Percentiles rank a stretch among this genome's conserved stretches.
Conservation (phyloP, 768 basidiomycete genomes). For the Hydnomerulius pinastri region DNA sequence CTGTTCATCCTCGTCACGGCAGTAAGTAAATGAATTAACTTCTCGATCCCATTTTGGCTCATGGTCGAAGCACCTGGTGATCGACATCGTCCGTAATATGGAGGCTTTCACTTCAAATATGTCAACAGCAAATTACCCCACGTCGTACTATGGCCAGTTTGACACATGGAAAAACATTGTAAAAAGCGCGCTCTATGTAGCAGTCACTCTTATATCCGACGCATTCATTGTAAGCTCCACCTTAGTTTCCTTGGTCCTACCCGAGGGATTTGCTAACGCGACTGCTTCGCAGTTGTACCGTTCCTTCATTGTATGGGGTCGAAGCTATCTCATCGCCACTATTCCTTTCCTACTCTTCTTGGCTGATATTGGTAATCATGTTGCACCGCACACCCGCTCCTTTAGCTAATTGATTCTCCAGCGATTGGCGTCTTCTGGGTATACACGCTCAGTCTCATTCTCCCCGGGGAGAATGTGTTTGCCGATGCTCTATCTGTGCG, state of each 20-base stretch:
- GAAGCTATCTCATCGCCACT: slow-evolving; percentile 10
- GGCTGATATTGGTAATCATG: slow-evolving; percentile 27
- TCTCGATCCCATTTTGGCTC: neutral
- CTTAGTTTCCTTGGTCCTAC: neutral
- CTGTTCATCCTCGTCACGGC: slow-evolving; percentile 12
- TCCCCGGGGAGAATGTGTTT: slow-evolving; percentile 22
- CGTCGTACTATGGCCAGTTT: slow-evolving; percentile 19
- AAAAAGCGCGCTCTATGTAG: slow-evolving; percentile 24
- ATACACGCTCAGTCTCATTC: slow-evolving; percentile 16
- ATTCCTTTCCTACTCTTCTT: slow-evolving; percentile 27
- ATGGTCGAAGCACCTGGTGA: slow-evolving; percentile 23
- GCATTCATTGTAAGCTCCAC: slow-evolving; percentile 26
- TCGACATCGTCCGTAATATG: slow-evolving; percentile 26
- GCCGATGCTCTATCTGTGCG: slow-evolving; percentile 18
- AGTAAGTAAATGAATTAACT: neutral
- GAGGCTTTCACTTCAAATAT: slow-evolving; percentile 22
- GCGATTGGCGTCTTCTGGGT: slow-evolving; percentile 22
- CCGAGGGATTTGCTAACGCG: neutral
- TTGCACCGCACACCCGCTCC: neutral
- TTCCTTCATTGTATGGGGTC: slow-evolving; percentile 27
- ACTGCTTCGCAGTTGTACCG: slow-evolving; percentile 22
- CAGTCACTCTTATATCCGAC: slow-evolving; percentile 27
- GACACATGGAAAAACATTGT: slow-evolving; percentile 22
- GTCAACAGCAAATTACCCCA: slow-evolving; percentile 14
- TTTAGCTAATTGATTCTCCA: neutral